Evolutionary conservation across 768 basidiomycete species (phyloP).

Genomic region (Tylopilus intermedius): DNA sequence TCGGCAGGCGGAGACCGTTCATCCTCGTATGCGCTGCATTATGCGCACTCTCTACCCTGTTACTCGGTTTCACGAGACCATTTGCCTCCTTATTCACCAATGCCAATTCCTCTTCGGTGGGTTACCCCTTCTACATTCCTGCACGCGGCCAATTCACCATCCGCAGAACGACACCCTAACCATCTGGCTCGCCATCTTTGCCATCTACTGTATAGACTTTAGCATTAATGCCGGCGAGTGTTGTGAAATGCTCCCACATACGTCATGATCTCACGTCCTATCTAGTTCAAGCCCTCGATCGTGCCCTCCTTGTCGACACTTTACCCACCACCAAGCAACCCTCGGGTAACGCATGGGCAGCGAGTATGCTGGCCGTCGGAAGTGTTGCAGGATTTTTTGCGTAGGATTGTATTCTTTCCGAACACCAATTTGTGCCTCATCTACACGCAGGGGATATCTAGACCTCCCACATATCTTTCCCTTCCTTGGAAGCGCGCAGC

Average conservation of each 20-base stretch:
- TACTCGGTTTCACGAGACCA: slow-evolving; percentile 1
- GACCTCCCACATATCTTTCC: slow-evolving; percentile 68
- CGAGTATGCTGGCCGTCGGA: slow-evolving; percentile 85
- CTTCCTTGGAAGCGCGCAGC: slow-evolving; percentile 71
- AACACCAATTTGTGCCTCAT: not conserved
- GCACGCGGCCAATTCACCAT: not conserved
- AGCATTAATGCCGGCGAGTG: slow-evolving; percentile 49
- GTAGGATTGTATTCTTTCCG: slow-evolving; percentile 40
- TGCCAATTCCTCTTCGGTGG: not conserved
- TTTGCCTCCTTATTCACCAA: slow-evolving; percentile 5
- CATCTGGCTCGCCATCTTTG: slow-evolving; percentile 68
- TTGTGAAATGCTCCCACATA: not conserved
- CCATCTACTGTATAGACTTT: slow-evolving; percentile 68
- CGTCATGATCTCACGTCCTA: not conserved
- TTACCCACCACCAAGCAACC: slow-evolving; percentile 73
- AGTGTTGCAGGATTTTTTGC: slow-evolving; percentile 84
- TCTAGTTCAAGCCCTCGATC: slow-evolving; percentile 82
- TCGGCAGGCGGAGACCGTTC: slow-evolving; percentile 82
- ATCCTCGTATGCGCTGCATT: slow-evolving; percentile 70
- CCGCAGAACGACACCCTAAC: slow-evolving; percentile 60
- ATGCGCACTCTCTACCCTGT: slow-evolving; percentile 49
- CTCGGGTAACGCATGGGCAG: slow-evolving; percentile 91
- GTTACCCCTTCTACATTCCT: not conserved
- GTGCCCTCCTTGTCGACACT: slow-evolving; percentile 85
- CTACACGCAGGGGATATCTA: slow-evolving; percentile 60